These are phyloP conservation scores for Sedum album DNA, from an alignment of 164 flowering plant genomes.

Conservation along the genomic window DNA sequence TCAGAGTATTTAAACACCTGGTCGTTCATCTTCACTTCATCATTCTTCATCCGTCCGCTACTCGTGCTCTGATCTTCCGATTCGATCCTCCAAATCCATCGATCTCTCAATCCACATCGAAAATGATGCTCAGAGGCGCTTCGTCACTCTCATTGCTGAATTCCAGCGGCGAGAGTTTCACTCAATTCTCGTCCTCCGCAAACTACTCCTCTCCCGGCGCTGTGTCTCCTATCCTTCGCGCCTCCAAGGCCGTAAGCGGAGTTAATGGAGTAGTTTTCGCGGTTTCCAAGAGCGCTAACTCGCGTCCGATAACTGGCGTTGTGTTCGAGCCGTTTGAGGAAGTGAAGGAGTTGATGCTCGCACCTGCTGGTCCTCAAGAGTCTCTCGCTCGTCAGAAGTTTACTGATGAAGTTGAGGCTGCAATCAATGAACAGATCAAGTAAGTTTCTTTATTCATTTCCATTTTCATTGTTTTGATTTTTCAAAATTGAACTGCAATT, in stretches of 20 bases:
- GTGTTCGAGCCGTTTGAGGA: no score
- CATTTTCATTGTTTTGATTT: background rate
- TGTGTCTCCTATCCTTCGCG: constrained; percentile 2
- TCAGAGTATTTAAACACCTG: constrained; percentile 7
- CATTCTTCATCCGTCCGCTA: no score
- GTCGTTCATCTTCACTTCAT: constrained; percentile 13
- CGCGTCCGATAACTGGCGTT: no score
- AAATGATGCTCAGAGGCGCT: constrained; percentile 41
- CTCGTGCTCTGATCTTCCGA: no score
- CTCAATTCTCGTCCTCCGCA: constrained; percentile 18
- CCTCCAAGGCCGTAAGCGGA: background rate
- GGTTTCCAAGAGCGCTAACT: no score
- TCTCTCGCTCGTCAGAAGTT: constrained; percentile 80
- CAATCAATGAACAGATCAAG: constrained; percentile 91
- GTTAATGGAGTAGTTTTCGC: constrained; percentile 72
- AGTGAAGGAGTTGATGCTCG: constrained; percentile 65
- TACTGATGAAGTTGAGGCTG: constrained; percentile 48
- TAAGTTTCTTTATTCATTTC: constrained; percentile 18
- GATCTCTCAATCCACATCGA: constrained; percentile 13
- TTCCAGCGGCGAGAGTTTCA: constrained; percentile 16
- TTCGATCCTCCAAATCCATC: no score
- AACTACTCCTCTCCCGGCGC: background rate
- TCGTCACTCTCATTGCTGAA: constrained; percentile 27
- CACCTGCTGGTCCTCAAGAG: constrained; percentile 46
- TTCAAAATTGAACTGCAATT: background rate